phyloP scores from a whole-genome alignment of 1,284 basidiomycete species.

The Singerocomus inundabilis region DNA sequence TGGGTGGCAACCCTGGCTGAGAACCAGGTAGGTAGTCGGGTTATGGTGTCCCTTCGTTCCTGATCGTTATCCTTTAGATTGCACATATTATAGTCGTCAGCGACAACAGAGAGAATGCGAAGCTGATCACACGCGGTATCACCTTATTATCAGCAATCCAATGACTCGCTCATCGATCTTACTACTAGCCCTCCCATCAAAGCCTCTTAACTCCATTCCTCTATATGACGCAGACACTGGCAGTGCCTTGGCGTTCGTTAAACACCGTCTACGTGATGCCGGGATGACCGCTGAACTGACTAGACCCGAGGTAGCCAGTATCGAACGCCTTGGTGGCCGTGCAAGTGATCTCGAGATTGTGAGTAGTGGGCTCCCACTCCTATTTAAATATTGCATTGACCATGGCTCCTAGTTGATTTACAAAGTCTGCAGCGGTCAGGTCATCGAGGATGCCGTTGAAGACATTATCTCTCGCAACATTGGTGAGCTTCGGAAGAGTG shows the following conservation, averaged over 20 bases:
- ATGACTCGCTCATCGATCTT: background rate
- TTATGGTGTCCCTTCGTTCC: background rate
- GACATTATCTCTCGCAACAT: conserved; percentile 83
- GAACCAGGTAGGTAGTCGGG: conserved; percentile 53
- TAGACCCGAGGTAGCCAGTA: conserved; percentile 49
- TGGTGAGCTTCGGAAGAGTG: conserved; percentile 84
- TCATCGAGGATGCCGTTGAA: conserved; percentile 79
- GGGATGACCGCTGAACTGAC: conserved; percentile 53
- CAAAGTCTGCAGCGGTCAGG: conserved; percentile 77
- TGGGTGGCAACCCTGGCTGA: conserved; percentile 87
- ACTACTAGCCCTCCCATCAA: conserved; percentile 74
- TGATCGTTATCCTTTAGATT: conserved; percentile 41
- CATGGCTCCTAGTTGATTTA: conserved; percentile 66
- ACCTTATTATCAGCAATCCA: background rate
- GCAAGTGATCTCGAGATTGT: conserved; percentile 85
- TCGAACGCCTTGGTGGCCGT: conserved; percentile 82
- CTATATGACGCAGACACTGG: conserved; percentile 83
- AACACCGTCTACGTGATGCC: conserved; percentile 71
- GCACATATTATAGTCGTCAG: conserved; percentile 93
- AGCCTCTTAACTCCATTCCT: conserved; percentile 76
- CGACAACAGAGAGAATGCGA: conserved; percentile 87
- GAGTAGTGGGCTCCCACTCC: conserved; percentile 32
- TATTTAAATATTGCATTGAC: conserved; percentile 3
- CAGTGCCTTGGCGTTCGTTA: conserved; percentile 80
- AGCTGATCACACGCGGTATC: conserved; percentile 76